A percentile compares a stretch with the other conserved stretches of the same genome.
Conservation (phyloP, 2,329 filamentous ascomycete species). For the Verticillium longisporum region DNA sequence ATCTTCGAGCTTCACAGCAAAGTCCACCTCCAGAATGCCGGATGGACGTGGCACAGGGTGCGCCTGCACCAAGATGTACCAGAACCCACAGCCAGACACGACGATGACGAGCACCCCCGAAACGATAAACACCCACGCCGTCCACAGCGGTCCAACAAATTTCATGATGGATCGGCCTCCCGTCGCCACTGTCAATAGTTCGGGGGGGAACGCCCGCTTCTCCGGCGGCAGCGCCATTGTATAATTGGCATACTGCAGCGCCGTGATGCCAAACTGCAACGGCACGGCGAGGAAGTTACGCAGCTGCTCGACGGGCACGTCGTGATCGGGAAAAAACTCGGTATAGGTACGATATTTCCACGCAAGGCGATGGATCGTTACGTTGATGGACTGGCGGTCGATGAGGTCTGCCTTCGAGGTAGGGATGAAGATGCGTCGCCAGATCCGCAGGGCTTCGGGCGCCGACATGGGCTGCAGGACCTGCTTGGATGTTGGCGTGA, state of each 20-base stretch:
- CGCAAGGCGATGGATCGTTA: conserved; percentile 9
- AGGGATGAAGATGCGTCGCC: conserved; percentile 9
- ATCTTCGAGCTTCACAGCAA: conserved; percentile 1
- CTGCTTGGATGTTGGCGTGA: conserved; percentile 1
- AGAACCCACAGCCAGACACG: conserved; percentile 1
- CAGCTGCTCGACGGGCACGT: conserved; percentile 7
- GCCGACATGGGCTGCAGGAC: conserved; percentile 3
- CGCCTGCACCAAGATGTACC: background rate
- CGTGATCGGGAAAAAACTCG: conserved; percentile 14
- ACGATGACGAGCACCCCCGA: background rate
- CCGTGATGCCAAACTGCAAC: conserved; percentile 13
- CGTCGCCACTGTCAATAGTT: conserved; percentile 9
- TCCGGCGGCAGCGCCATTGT: conserved; percentile 4
- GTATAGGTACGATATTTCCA: conserved; percentile 14
- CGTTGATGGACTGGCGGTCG: conserved; percentile 10
- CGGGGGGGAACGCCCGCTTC: conserved; percentile 8
- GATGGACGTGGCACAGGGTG: conserved; percentile 5
- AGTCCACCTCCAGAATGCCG: conserved; percentile 4
- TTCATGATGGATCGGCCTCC: conserved; percentile 10
- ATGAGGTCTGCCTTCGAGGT: conserved; percentile 2
- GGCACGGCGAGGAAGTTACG: conserved; percentile 14
- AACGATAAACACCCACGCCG: conserved; percentile 12
- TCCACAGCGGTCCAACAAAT: conserved; percentile 12
- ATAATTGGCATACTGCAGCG: conserved; percentile 13
- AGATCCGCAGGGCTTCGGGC: conserved; percentile 9